phyloP scores from a whole-genome alignment of 1,284 basidiomycete species.

The Tylopilus sp. region DNA sequence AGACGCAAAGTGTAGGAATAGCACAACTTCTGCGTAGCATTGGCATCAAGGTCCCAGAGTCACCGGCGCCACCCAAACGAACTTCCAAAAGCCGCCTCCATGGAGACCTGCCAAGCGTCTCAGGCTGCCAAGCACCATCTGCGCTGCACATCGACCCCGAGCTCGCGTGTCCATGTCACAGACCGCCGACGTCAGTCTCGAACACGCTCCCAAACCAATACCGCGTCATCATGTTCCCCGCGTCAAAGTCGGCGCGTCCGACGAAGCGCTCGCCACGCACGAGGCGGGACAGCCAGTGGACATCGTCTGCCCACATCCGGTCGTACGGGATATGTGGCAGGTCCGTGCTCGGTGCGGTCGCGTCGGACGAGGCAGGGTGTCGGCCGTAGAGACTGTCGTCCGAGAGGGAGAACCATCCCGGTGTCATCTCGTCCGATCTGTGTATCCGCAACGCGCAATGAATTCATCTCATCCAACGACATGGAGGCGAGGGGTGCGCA shows the following conservation, averaged over 20 bases:
- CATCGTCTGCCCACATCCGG: conserved; percentile 44
- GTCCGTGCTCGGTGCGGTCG: not conserved
- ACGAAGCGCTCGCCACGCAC: conserved; percentile 34
- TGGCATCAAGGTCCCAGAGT: too few relatives aligned
- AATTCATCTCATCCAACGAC: too few relatives aligned
- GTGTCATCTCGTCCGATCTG: conserved; percentile 45
- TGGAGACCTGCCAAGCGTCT: too few relatives aligned
- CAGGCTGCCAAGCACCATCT: too few relatives aligned
- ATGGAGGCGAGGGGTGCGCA: not conserved
- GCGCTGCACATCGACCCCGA: too few relatives aligned
- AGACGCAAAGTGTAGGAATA: too few relatives aligned
- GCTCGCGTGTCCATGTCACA: too few relatives aligned
- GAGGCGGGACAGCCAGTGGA: conserved; percentile 38
- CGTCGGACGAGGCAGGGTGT: not conserved
- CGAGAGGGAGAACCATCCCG: conserved; percentile 40
- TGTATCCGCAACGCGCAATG: not conserved
- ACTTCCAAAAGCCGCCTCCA: too few relatives aligned
- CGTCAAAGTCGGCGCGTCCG: conserved; percentile 40
- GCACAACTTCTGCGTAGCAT: too few relatives aligned
- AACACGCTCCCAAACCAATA: conserved; percentile 22
- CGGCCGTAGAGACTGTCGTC: conserved; percentile 17
- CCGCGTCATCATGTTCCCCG: conserved; percentile 28
- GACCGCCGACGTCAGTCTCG: not conserved
- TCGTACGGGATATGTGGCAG: conserved; percentile 37
- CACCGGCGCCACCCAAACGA: too few relatives aligned